Percentiles rank a stretch among this genome's conserved stretches.
phyloP scores from a whole-genome alignment of 139 green algal genomes.

The Gonium pectorale region DNA sequence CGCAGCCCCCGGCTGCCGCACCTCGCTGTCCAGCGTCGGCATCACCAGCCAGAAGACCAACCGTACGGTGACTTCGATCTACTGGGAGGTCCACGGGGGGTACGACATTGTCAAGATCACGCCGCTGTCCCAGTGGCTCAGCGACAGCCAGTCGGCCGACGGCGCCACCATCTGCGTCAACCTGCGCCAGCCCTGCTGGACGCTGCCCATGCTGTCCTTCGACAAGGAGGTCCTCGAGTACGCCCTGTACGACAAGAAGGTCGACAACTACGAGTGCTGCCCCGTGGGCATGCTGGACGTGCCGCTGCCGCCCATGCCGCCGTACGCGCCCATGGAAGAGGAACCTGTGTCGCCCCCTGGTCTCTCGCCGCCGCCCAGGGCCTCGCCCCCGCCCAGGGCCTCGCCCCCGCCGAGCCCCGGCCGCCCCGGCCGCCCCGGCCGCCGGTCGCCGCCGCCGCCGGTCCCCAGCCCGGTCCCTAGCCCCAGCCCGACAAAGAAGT shows the following conservation, averaged over 20 bases:
- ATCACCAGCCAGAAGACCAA: background rate
- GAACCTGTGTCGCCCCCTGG: background rate
- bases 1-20: conserved; percentile 15
- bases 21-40: background rate
- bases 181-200: conserved; percentile 21
- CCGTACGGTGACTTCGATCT: background rate
- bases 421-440: background rate
- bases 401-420: background rate
- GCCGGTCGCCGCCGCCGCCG: background rate
- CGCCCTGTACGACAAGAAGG: conserved; percentile 41
- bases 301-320: background rate
- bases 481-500: no score
- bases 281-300: background rate
- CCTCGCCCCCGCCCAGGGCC: background rate
- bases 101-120: conserved; percentile 29
- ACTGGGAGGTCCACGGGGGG: conserved; percentile 21
- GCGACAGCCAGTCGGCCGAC: background rate
- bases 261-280: conserved; percentile 45
- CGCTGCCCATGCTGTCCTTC: background rate
- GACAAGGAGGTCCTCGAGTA: conserved; percentile 9
- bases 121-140: conserved; percentile 16
- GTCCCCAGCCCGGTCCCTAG: background rate
- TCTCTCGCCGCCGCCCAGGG: background rate
- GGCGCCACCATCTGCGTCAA: conserved; percentile 22
- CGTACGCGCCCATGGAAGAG: background rate